Evolutionary conservation across 73 alveolate species (phyloP), one percentile per base, ranked within the genome.

Genomic region (Halteria grandinella): DNA sequence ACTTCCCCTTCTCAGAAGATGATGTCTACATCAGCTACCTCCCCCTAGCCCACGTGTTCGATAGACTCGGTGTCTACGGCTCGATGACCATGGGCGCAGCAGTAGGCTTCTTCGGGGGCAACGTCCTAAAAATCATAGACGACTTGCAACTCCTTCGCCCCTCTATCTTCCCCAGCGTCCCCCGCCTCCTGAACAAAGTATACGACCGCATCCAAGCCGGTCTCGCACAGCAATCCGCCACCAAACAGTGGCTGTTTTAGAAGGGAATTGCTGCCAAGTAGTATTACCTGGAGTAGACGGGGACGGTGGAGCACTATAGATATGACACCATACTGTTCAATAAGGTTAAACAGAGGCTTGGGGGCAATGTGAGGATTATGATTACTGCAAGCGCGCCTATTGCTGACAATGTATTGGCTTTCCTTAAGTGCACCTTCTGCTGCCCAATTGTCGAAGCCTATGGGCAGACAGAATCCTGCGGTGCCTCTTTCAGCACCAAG

Each of bases 311-410:
- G 40, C 69, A 89, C 72, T 55, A 71, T 1, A 23, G 76, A 44
- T 89, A 57, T 51, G 97, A 89, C 63, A 17, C 43, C 0, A 24
- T 89, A 41, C 40, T 89, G 18, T 89, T 89, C 51, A 89, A 89
- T 40, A 87, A 89, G 44, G 33, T 87, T 1, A 79, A 89, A 33
- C 25, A 24, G n/a, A 53, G 62, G 12, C 37, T 92, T 32, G 96
- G 96, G 17, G 98, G 98, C 0, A 71, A 83, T 60, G 82, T 85
- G 39, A 78, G 95, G 43, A 66, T 69, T 28, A 79, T 92, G 85
- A 45, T 83, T 44, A 77, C 91, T 29, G 98, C 94, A 0, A 55
- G 90, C 44, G 98, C 98, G 17, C 98, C 98, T 6, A 84, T 92
- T 48, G 85, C 85, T 18, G 78, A 74, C 21, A 47, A 89, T 37